A percentile compares a stretch with the other conserved stretches of the same genome.
Conservation (phyloP, 306 rosid species). For the Cucumis cinereus region DNA sequence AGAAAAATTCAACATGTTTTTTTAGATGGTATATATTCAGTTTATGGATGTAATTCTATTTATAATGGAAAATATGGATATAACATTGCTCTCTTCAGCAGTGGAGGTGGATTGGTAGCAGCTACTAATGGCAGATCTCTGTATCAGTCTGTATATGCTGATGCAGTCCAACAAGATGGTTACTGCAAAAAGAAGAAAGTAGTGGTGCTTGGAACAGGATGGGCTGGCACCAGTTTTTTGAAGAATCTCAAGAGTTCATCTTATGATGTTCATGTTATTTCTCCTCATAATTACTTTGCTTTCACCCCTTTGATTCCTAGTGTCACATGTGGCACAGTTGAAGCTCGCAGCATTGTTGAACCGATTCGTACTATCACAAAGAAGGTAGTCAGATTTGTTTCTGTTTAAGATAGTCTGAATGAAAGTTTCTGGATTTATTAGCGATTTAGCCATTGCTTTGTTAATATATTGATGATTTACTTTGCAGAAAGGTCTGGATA, state of each 20-base stretch:
- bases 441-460: background rate
- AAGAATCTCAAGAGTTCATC: slow-evolving; percentile 39
- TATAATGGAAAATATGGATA: background rate
- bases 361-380: slow-evolving; percentile 49
- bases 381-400: slow-evolving; percentile 23
- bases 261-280: slow-evolving; percentile 61
- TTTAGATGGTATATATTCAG: background rate
- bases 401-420: background rate
- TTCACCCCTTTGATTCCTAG: slow-evolving; percentile 82
- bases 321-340: slow-evolving; percentile 65
- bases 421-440: background rate
- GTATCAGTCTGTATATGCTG: slow-evolving; percentile 15
- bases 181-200: slow-evolving; percentile 39
- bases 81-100: slow-evolving; percentile 8
- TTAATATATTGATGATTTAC: background rate
- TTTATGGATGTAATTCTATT: background rate
- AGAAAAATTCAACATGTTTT: background rate
- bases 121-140: slow-evolving; percentile 19
- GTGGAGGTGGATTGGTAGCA: slow-evolving; percentile 58
- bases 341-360: slow-evolving; percentile 67
- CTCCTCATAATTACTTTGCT: slow-evolving; percentile 74
- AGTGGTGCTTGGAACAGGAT: slow-evolving; percentile 82
- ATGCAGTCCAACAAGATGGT: slow-evolving; percentile 1
- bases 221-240: slow-evolving; percentile 73
- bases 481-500: slow-evolving; percentile 38